Evolutionary conservation across 2,329 filamentous ascomycete species (phyloP).

Genomic region (Arthrobotrys pseudoclavata): DNA sequence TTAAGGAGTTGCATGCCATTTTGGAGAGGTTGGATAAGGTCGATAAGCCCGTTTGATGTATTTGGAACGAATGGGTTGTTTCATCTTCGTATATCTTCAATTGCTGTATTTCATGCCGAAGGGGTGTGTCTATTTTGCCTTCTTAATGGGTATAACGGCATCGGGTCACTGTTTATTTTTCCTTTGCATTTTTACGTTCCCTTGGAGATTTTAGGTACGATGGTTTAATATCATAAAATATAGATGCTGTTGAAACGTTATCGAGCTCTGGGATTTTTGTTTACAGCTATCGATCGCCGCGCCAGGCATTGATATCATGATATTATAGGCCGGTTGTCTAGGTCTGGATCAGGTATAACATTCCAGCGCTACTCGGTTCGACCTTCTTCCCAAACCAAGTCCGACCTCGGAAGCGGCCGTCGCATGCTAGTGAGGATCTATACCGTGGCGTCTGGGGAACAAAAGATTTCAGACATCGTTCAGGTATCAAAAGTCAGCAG

Average conservation of each 20-base stretch:
- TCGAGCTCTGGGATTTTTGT: too few species aligned
- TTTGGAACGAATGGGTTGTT: neutral
- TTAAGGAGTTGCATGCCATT: constrained; percentile 78
- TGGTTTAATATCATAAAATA: constrained; percentile 4
- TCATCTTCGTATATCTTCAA: neutral
- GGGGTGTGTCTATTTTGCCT: neutral
- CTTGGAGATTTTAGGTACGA: neutral
- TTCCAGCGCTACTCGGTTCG: neutral
- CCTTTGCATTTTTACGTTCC: neutral
- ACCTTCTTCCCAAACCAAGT: neutral
- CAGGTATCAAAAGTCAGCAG: neutral
- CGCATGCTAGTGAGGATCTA: constrained; percentile 7
- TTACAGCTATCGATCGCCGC: too few species aligned
- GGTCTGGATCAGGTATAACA: neutral
- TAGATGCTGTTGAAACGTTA: neutral
- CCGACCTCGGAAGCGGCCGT: neutral
- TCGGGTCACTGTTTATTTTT: neutral
- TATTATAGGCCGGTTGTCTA: too few species aligned
- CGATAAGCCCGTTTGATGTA: constrained; percentile 46
- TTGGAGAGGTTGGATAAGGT: constrained; percentile 75
- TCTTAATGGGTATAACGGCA: constrained; percentile 16
- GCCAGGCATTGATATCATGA: too few species aligned
- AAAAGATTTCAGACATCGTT: neutral
- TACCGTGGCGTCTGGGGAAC: neutral
- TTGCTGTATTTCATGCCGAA: neutral